phyloP scores from a whole-genome alignment of 75 land plant species.

The Cupressus sempervirens region DNA sequence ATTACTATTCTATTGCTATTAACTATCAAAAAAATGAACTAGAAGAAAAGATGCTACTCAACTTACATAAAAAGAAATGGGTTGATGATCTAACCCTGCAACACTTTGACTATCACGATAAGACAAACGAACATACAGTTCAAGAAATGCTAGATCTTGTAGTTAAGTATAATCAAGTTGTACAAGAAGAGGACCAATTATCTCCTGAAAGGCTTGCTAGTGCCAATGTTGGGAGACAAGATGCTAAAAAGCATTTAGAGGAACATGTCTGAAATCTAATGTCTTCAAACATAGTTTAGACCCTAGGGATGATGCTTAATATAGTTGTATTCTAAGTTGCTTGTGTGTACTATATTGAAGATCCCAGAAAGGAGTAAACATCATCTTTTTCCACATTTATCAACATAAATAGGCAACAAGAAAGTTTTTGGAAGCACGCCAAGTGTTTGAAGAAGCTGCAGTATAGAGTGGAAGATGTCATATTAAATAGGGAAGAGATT shows the following conservation, averaged over 20 bases:
- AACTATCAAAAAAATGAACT: constrained; percentile 96
- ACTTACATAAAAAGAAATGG: constrained; percentile 98
- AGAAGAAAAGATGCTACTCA: constrained; percentile 95
- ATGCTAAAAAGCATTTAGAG: constrained; percentile 96
- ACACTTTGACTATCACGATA: constrained; percentile 81
- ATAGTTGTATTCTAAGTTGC: constrained; percentile 72
- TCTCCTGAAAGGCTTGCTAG: constrained; percentile 92
- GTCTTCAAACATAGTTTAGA: constrained; percentile 95
- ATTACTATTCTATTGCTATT: constrained; percentile 96
- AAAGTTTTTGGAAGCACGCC: no score
- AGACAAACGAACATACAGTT: constrained; percentile 91
- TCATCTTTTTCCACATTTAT: neutral
- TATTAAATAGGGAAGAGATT: no score
- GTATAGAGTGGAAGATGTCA: no score
- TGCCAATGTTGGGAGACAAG: constrained; percentile 97
- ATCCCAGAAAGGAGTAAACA: neutral
- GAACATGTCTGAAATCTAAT: constrained; percentile 94
- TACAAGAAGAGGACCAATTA: constrained; percentile 93
- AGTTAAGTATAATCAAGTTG: constrained; percentile 90
- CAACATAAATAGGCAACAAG: neutral
- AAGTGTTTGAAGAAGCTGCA: no score
- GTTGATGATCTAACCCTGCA: constrained; percentile 85
- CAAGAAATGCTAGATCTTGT: constrained; percentile 95
- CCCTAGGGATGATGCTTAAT: constrained; percentile 89
- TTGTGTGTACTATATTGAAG: neutral